Evolutionary conservation across 768 basidiomycete genomes (phyloP).

Genomic region (Boletus reticuloceps): DNA sequence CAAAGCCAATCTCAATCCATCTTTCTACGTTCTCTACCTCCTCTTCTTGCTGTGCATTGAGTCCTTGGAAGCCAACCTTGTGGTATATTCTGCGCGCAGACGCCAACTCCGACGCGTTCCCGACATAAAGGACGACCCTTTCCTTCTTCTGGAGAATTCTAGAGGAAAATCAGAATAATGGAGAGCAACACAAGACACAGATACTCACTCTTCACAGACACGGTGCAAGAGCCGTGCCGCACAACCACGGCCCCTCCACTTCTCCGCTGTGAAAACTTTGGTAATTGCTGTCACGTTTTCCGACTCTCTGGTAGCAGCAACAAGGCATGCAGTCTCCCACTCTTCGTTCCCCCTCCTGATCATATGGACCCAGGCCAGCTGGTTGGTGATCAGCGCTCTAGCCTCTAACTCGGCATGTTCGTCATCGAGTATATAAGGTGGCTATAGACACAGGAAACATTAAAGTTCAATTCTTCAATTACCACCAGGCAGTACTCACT

Average conservation of each 20-base stretch:
- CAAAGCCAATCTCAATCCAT: constrained; percentile 69
- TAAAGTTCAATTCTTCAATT: background rate
- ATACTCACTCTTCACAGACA: constrained; percentile 53
- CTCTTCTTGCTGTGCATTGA: constrained; percentile 29
- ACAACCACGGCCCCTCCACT: constrained; percentile 51
- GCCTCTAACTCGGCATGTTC: constrained; percentile 52
- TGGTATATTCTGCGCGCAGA: constrained; percentile 59
- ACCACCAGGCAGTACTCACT: constrained; percentile 36
- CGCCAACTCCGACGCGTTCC: constrained; percentile 33
- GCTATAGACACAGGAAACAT: constrained; percentile 32
- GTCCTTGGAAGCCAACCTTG: constrained; percentile 64
- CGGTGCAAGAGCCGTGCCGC: constrained; percentile 60
- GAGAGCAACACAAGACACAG: background rate
- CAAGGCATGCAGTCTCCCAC: constrained; percentile 57
- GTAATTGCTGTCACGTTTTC: constrained; percentile 59
- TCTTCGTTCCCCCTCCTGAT: constrained; percentile 28
- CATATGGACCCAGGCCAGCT: constrained; percentile 61
- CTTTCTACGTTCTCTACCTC: constrained; percentile 43
- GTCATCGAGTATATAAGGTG: constrained; percentile 50
- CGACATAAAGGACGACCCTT: constrained; percentile 65
- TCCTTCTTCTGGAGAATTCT: constrained; percentile 41
- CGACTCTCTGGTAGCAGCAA: constrained; percentile 64
- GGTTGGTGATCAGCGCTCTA: constrained; percentile 40
- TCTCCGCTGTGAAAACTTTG: constrained; percentile 64
- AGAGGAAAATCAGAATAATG: constrained; percentile 6